These are phyloP conservation scores for Plasmodium chabaudi DNA, from an alignment of 169 alveolate species.

Conservation along the genomic window DNA sequence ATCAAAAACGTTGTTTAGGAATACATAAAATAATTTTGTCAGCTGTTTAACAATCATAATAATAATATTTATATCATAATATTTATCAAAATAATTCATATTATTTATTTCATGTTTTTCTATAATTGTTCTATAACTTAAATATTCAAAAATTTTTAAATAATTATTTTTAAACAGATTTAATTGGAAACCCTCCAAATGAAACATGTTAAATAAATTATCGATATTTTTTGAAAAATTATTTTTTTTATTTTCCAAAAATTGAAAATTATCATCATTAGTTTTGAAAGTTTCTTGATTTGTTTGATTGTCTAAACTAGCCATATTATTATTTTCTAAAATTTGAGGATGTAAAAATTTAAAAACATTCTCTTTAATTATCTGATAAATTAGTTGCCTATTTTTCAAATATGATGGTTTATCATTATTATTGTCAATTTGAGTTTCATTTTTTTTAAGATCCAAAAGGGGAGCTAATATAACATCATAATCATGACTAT, in stretches of 20 bases:
- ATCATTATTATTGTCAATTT: neutral
- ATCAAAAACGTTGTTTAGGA: conserved; percentile 5
- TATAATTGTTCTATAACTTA: conserved; percentile 40
- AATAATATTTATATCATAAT: conserved; percentile 19
- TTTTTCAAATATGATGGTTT: no score
- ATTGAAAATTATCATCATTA: neutral
- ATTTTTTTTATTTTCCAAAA: neutral
- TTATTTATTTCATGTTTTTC: conserved; percentile 24
- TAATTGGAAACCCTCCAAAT: neutral
- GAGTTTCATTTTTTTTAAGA: neutral
- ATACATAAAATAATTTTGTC: conserved; percentile 34
- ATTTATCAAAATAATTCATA: conserved; percentile 14
- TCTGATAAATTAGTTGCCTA: neutral
- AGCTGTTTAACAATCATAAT: conserved; percentile 49
- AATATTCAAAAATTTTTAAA: conserved; percentile 27
- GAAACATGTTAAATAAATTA: conserved; percentile 5
- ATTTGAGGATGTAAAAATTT: neutral
- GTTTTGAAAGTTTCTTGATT: neutral
- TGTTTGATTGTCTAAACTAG: no score
- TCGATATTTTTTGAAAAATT: neutral
- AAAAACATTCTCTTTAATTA: neutral
- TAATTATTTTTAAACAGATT: conserved; percentile 2
- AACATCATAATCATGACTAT: neutral
- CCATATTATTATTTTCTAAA: no score
- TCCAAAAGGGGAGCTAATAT: neutral